These are phyloP conservation scores for Magnolia officinalis DNA, from an alignment of 164 flowering plant species.

Conservation along the genomic window DNA sequence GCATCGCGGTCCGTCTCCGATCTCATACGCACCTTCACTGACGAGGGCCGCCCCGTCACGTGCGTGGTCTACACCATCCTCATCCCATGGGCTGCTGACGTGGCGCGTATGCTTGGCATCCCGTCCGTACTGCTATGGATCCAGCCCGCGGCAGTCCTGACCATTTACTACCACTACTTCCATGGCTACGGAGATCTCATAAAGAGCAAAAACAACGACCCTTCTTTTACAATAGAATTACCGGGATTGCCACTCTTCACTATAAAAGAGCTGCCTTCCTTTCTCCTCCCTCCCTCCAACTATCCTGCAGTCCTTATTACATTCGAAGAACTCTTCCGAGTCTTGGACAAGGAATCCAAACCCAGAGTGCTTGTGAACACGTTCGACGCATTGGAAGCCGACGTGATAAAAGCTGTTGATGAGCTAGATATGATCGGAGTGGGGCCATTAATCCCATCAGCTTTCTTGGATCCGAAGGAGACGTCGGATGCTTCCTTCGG, in stretches of 20 bases:
- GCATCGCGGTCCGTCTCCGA: constrained; percentile 19
- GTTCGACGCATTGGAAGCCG: constrained; percentile 43
- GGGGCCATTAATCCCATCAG: constrained; percentile 60
- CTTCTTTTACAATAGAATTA: constrained; percentile 13
- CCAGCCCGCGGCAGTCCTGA: constrained; percentile 31
- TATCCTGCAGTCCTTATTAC: background rate
- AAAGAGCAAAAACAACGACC: constrained; percentile 1
- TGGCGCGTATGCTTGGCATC: constrained; percentile 25
- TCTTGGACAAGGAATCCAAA: constrained; percentile 17
- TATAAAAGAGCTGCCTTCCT: constrained; percentile 32
- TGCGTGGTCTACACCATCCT: constrained; percentile 28
- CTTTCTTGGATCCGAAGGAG: constrained; percentile 27
- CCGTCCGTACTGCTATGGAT: constrained; percentile 35
- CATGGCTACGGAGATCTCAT: constrained; percentile 21
- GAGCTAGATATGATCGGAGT: constrained; percentile 26
- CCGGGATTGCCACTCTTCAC: constrained; percentile 32
- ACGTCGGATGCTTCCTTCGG: constrained; percentile 30
- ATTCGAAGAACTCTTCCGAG: constrained; percentile 25
- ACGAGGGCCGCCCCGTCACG: constrained; percentile 19
- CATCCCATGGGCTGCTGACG: constrained; percentile 36
- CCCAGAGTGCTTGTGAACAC: constrained; percentile 44
- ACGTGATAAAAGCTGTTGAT: constrained; percentile 28
- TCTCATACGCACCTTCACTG: background rate
- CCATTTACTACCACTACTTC: constrained; percentile 31
- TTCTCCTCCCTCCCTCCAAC: constrained; percentile 13